phyloP scores from a whole-genome alignment of 1,284 basidiomycete genomes.

The Gomphus sp. region DNA sequence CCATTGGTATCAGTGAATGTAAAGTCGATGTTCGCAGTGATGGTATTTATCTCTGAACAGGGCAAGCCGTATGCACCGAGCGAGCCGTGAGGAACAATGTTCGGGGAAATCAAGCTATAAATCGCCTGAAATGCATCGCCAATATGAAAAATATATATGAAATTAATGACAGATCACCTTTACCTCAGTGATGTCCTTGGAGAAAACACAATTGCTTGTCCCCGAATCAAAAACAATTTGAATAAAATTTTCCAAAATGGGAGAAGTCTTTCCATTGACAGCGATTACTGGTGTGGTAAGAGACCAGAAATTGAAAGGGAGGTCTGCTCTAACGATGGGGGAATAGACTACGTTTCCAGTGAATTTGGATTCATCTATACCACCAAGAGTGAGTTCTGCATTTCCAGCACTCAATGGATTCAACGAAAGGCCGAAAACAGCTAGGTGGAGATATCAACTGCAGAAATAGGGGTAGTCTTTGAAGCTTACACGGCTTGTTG shows the following conservation, averaged over 20 bases:
- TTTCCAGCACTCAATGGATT: conserved; percentile 6
- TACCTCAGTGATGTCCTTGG: conserved; percentile 3
- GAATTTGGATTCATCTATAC: conserved; percentile 7
- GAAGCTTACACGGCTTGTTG: conserved; percentile 3
- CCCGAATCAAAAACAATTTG: conserved; percentile 11
- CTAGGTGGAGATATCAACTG: not conserved
- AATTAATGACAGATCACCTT: not conserved
- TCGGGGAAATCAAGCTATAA: conserved; percentile 9
- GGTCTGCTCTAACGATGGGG: not conserved
- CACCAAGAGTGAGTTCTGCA: conserved; percentile 10
- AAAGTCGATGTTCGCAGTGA: conserved; percentile 2
- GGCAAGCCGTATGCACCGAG: conserved; percentile 9
- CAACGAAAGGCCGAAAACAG: conserved; percentile 7
- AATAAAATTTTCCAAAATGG: not conserved
- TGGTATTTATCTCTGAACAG: conserved; percentile 5
- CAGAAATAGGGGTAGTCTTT: not conserved
- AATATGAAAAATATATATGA: not conserved
- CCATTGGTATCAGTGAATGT: conserved; percentile 6
- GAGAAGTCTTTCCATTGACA: conserved; percentile 4
- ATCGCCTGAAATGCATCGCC: conserved; percentile 5
- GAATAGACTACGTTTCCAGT: not conserved
- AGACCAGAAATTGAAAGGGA: not conserved
- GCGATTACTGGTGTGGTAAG: not conserved
- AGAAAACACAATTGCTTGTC: conserved; percentile 8
- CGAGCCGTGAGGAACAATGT: conserved; percentile 5